Conservation (phyloP, 1,284 basidiomycete genomes). For the Leccinum subrobustum region DNA sequence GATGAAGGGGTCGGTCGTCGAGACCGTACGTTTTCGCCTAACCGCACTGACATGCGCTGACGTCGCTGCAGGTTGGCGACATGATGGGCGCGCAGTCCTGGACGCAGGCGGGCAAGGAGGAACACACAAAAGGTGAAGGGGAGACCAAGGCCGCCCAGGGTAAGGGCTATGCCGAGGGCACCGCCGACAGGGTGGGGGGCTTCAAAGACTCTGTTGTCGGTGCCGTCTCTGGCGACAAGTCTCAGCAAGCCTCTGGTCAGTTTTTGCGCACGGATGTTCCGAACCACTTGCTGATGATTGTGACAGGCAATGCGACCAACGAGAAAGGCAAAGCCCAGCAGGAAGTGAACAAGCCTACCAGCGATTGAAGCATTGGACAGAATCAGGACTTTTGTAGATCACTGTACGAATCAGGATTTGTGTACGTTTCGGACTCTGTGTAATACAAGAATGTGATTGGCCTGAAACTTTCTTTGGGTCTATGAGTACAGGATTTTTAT, state of each 20-base stretch:
- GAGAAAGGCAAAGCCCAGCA: conserved; percentile 62
- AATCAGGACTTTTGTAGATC: neutral
- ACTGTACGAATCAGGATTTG: neutral
- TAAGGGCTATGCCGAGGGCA: conserved; percentile 58
- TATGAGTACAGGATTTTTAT: neutral
- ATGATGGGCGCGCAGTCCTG: conserved; percentile 45
- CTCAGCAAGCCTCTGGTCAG: conserved; percentile 56
- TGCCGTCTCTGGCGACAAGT: conserved; percentile 62
- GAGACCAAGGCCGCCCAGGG: conserved; percentile 57
- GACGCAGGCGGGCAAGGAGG: conserved; percentile 59
- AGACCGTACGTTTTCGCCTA: conserved; percentile 38
- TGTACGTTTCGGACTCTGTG: conserved; percentile 3
- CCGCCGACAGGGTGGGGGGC: conserved; percentile 55
- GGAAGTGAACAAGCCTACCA: conserved; percentile 44
- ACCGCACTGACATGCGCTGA: neutral
- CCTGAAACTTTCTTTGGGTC: no score
- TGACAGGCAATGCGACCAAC: conserved; percentile 50
- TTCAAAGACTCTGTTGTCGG: conserved; percentile 70
- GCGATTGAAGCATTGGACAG: neutral
- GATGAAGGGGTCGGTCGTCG: conserved; percentile 58
- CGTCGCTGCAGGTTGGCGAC: conserved; percentile 43
- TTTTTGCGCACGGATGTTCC: neutral
- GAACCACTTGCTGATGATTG: neutral
- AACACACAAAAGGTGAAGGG: conserved; percentile 64
- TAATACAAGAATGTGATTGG: neutral